These are phyloP conservation scores for Coemansia sp. DNA, from an alignment of 192 early-diverging fungal genomes.

Conservation along the genomic window DNA sequence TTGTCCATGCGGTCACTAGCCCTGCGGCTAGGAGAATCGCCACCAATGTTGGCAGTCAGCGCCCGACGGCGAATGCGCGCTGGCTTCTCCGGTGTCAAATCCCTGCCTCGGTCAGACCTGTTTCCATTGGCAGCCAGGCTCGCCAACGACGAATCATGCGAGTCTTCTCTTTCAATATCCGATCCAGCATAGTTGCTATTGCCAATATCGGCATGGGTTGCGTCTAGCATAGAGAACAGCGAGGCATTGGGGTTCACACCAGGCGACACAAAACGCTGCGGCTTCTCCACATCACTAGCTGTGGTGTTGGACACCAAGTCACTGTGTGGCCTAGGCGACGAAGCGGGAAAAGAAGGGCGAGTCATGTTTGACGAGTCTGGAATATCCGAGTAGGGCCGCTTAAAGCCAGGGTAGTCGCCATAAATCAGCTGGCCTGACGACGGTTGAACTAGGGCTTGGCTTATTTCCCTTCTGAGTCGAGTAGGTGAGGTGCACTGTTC, in stretches of 20 bases:
- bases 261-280: conserved; percentile 20
- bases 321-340: neutral
- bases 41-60: conserved; percentile 10
- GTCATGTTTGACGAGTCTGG: neutral
- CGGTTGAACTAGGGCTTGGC: neutral
- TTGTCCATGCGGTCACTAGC: neutral
- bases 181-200: neutral
- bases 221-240: conserved; percentile 39
- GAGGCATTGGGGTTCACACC: conserved; percentile 29
- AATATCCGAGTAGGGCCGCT: neutral
- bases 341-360: neutral
- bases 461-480: neutral
- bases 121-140: neutral
- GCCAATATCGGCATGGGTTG: neutral
- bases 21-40: neutral
- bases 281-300: neutral
- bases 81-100: conserved; percentile 9
- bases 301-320: neutral
- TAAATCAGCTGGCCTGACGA: neutral
- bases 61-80: conserved; percentile 34
- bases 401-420: neutral
- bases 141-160: neutral
- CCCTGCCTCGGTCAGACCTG: neutral
- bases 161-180: neutral
- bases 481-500: neutral